Conservation (phyloP, 2,329 filamentous ascomycete genomes). For the Colletotrichum godetiae region DNA sequence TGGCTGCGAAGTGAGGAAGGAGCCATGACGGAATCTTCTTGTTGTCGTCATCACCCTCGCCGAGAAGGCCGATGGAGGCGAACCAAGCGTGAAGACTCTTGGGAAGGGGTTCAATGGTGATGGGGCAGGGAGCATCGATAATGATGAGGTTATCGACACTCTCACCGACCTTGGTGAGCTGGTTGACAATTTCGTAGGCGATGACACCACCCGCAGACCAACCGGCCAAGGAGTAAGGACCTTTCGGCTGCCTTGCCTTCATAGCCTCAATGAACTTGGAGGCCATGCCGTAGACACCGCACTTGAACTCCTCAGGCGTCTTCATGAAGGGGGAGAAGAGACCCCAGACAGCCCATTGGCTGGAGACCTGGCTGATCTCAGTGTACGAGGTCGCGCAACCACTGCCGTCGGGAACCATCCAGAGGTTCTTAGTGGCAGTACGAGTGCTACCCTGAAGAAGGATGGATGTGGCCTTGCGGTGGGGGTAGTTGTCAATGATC, state of each 20-base stretch:
- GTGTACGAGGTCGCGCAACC: constrained; percentile 76
- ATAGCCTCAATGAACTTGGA: constrained; percentile 66
- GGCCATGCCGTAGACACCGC: constrained; percentile 66
- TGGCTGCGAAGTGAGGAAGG: constrained; percentile 77
- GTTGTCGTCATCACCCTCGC: constrained; percentile 63
- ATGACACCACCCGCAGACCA: constrained; percentile 84
- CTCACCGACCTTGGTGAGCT: constrained; percentile 68
- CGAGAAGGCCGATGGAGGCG: constrained; percentile 77
- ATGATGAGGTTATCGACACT: constrained; percentile 70
- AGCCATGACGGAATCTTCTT: constrained; percentile 78
- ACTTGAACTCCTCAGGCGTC: constrained; percentile 65
- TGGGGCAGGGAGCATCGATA: constrained; percentile 74
- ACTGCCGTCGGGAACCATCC: constrained; percentile 66
- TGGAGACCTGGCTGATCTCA: constrained; percentile 63
- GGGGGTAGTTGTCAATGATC: constrained; percentile 56
- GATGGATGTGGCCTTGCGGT: constrained; percentile 61
- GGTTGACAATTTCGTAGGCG: constrained; percentile 73
- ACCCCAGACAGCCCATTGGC: constrained; percentile 63
- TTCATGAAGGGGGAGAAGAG: constrained; percentile 74
- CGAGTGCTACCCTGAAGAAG: constrained; percentile 61
- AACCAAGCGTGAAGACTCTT: constrained; percentile 76
- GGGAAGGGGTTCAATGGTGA: constrained; percentile 76
- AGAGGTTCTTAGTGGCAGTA: constrained; percentile 58
- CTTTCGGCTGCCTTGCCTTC: constrained; percentile 74
- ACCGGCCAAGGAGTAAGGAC: constrained; percentile 76